Conservation (phyloP, 129 eudicot species). For the Chrysanthemum makinoi region DNA sequence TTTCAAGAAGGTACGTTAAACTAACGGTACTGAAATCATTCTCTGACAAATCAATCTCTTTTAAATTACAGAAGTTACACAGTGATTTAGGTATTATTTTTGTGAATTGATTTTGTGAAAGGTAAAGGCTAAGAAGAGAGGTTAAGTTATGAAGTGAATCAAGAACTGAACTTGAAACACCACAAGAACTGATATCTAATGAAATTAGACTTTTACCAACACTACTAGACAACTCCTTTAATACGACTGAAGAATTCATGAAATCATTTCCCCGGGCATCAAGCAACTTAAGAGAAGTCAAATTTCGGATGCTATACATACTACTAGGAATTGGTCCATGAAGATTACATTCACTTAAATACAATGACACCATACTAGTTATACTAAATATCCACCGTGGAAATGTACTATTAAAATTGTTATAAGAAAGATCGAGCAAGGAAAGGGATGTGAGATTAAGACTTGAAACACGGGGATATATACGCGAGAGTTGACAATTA, state of each 20-base stretch:
- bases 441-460: conserved; percentile 20
- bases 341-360: neutral
- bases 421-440: conserved; percentile 29
- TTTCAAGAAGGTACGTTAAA: neutral
- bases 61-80: neutral
- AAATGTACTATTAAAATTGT: neutral
- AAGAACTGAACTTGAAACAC: conserved; percentile 2
- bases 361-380: conserved; percentile 7
- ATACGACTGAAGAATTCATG: conserved; percentile 9
- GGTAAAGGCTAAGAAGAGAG: neutral
- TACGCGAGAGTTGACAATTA: neutral
- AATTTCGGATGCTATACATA: neutral
- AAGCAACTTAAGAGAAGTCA: conserved; percentile 20
- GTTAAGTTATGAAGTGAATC: conserved; percentile 7
- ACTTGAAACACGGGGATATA: conserved; percentile 3
- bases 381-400: conserved; percentile 31
- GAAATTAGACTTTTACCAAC: neutral
- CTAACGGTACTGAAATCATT: neutral
- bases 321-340: neutral
- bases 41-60: neutral
- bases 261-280: neutral
- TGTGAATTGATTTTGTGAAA: neutral
- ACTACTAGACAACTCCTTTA: conserved; percentile 13
- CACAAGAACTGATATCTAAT: neutral
- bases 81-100: neutral